Percentiles rank a stretch among this genome's conserved stretches.
Evolutionary conservation across 2,329 filamentous ascomycete genomes (phyloP).

Genomic region (Colletotrichum sp.): DNA sequence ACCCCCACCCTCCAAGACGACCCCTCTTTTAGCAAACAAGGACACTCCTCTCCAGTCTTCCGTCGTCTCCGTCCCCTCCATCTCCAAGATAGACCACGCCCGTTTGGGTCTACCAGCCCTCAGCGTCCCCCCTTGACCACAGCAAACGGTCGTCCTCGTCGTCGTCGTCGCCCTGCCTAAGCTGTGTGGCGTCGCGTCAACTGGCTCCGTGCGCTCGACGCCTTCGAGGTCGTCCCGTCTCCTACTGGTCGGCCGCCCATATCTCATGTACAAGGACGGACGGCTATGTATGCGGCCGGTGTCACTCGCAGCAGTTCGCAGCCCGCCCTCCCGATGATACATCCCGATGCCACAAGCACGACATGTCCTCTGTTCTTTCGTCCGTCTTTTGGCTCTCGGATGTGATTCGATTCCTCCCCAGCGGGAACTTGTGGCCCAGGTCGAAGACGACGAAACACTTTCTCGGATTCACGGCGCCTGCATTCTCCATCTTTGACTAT

Average conservation of each 20-base stretch:
- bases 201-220: background rate
- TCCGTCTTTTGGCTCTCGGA: background rate
- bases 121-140: background rate
- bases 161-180: background rate
- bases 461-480: background rate
- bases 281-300: slow-evolving; percentile 1
- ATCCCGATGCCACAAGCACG: background rate
- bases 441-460: background rate
- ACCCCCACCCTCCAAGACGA: slow-evolving; percentile 9
- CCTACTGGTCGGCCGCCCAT: background rate
- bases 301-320: slow-evolving; percentile 17
- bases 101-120: background rate
- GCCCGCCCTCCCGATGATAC: background rate
- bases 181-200: background rate
- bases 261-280: background rate
- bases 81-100: background rate
- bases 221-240: background rate
- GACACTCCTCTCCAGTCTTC: background rate
- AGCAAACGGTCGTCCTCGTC: background rate
- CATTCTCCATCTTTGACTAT: background rate
- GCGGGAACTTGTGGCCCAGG: background rate
- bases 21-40: background rate
- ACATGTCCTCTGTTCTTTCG: background rate
- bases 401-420: background rate
- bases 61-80: slow-evolving; percentile 4